These are phyloP conservation scores for Phaeosphaeriaceae sp. DNA, from an alignment of 2,329 filamentous ascomycete species.

Conservation along the genomic window DNA sequence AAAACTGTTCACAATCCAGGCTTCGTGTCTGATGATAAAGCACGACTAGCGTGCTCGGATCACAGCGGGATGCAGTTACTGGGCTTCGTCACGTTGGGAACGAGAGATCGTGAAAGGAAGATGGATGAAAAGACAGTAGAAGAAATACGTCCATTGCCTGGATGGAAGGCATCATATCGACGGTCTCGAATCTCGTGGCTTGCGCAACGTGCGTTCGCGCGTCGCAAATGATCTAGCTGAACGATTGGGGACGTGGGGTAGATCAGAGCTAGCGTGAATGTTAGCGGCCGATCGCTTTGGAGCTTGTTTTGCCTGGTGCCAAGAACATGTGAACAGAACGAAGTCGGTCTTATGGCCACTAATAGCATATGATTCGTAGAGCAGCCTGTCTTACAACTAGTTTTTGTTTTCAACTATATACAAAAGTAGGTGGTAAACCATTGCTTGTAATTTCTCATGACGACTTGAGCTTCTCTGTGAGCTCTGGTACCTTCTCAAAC, in stretches of 20 bases:
- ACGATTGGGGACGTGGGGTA: constrained; percentile 4
- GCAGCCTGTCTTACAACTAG: not conserved
- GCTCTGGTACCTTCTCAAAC: constrained; percentile 93
- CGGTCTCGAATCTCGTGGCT: not conserved
- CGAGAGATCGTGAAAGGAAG: constrained; percentile 5
- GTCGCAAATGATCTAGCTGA: not conserved
- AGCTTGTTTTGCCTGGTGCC: constrained; percentile 4
- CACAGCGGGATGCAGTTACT: no score
- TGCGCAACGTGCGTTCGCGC: not conserved
- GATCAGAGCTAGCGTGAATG: constrained; percentile 7
- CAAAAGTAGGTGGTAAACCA: not conserved
- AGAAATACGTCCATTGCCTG: not conserved
- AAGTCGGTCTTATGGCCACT: not conserved
- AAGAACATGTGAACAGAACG: not conserved
- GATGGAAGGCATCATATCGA: not conserved
- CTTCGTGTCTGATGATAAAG: constrained; percentile 19
- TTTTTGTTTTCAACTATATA: constrained; percentile 2
- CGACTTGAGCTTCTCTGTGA: constrained; percentile 89
- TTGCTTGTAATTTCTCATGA: constrained; percentile 25
- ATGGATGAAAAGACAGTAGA: not conserved
- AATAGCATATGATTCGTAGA: not conserved
- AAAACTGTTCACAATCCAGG: not conserved
- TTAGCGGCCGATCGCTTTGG: constrained; percentile 15
- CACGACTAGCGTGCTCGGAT: constrained; percentile 13
- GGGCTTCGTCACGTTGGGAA: not conserved